Conservation (phyloP, 1,139 yeast genomes). For the Torulaspora globosa region DNA sequence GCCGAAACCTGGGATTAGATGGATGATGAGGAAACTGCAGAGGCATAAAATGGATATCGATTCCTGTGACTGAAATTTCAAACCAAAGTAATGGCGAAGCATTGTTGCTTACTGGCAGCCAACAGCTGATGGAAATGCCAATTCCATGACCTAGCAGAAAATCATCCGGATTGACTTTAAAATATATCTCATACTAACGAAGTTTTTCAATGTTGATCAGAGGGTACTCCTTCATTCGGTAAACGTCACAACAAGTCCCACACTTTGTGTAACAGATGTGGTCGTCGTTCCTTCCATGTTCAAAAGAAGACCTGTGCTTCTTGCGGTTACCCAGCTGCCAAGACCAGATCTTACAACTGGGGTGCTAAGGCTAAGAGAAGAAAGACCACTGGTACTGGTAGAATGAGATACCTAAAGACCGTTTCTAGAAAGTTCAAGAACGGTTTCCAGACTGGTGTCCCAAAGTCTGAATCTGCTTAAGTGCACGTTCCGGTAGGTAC, state of each 20-base stretch:
- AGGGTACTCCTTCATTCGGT: constrained; percentile 99
- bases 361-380: constrained; percentile 99
- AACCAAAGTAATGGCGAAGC: not conserved
- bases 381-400: constrained; percentile 99
- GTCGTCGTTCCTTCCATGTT: constrained; percentile 97
- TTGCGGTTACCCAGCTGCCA: constrained; percentile 99
- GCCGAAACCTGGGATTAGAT: not conserved
- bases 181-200: constrained; percentile 24
- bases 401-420: constrained; percentile 97
- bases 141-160: not conserved
- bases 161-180: not conserved
- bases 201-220: constrained; percentile 43
- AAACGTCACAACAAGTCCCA: constrained; percentile 99
- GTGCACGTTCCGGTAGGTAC: constrained; percentile 4
- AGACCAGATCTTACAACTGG: constrained; percentile 99
- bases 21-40: not conserved
- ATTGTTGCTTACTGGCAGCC: too few relatives aligned
- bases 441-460: constrained; percentile 93
- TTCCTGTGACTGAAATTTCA: not conserved
- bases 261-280: constrained; percentile 99
- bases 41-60: not conserved
- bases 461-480: constrained; percentile 36
- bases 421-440: constrained; percentile 98
- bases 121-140: too few relatives aligned
- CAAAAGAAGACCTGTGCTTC: constrained; percentile 99